Evolutionary conservation across 495 filamentous ascomycete species (phyloP).

Genomic region (Podospora sp.): DNA sequence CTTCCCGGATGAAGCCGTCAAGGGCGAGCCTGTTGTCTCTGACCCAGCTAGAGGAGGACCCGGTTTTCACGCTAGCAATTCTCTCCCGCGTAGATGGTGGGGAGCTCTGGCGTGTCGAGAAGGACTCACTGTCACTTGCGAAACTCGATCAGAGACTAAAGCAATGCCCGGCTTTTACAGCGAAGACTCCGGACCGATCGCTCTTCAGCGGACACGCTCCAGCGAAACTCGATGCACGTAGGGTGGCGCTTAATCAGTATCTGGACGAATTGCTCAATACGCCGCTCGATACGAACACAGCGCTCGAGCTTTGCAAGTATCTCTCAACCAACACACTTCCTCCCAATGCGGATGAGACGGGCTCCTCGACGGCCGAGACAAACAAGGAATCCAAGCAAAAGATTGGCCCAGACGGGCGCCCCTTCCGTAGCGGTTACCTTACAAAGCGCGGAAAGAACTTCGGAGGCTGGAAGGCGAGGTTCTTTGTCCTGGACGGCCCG

Average conservation of each 20-base stretch:
- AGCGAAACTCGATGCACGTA: constrained; percentile 87
- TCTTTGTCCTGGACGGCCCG: constrained; percentile 89
- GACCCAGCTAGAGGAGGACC: constrained; percentile 78
- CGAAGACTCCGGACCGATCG: constrained; percentile 76
- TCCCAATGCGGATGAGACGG: constrained; percentile 67
- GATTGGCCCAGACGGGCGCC: constrained; percentile 62
- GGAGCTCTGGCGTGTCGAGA: constrained; percentile 93
- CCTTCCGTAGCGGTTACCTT: constrained; percentile 85
- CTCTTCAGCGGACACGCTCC: constrained; percentile 94
- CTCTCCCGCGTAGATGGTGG: constrained; percentile 74
- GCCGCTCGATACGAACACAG: constrained; percentile 74
- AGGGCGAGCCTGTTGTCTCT: constrained; percentile 76
- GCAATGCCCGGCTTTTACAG: constrained; percentile 64
- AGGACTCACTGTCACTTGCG: constrained; percentile 79
- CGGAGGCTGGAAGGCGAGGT: constrained; percentile 97
- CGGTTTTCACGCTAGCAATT: constrained; percentile 89
- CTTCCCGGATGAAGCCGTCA: constrained; percentile 87
- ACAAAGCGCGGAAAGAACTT: constrained; percentile 98
- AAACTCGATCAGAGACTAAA: constrained; percentile 80
- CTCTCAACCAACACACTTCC: constrained; percentile 84
- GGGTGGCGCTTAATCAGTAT: constrained; percentile 79
- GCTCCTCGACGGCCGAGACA: constrained; percentile 46
- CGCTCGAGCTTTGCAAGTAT: constrained; percentile 84
- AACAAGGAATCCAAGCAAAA: constrained; percentile 43
- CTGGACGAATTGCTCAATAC: constrained; percentile 82